Conservation (phyloP, 257 asterid species). For the Echium plantagineum region DNA sequence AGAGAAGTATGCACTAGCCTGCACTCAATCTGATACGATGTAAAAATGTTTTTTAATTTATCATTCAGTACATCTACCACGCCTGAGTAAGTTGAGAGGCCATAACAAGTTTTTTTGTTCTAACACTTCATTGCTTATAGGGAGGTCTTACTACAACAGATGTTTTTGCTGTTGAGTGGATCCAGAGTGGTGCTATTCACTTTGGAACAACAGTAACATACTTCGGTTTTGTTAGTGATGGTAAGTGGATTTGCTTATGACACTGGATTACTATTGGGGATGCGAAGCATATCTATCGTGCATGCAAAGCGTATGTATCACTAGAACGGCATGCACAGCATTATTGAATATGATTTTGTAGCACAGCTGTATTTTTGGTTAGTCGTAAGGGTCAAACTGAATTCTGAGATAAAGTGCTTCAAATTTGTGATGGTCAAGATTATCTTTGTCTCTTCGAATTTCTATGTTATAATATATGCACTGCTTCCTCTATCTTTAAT, state of each 20-base stretch:
- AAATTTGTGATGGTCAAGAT: not conserved
- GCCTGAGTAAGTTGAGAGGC: not conserved
- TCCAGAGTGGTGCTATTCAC: conserved; percentile 83
- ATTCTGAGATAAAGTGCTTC: not conserved
- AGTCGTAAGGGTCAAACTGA: not conserved
- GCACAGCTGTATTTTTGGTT: not conserved
- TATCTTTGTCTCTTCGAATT: not conserved
- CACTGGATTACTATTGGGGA: too few relatives aligned
- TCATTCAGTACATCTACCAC: not conserved
- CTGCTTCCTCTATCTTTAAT: too few relatives aligned
- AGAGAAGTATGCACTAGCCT: not conserved
- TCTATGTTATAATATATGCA: not conserved
- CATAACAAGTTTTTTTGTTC: not conserved
- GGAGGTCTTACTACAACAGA: conserved; percentile 98
- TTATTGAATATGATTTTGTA: not conserved
- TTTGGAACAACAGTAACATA: conserved; percentile 88
- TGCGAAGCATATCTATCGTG: too few relatives aligned
- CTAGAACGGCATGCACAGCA: not conserved
- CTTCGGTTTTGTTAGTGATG: conserved; percentile 93
- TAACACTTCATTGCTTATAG: conserved; percentile 19
- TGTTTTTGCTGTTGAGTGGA: conserved; percentile 98
- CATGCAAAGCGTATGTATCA: too few relatives aligned
- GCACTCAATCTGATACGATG: not conserved
- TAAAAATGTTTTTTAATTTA: not conserved
- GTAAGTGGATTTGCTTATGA: conserved; percentile 27